Base-by-base conservation (phyloP, 2,329 filamentous ascomycete genomes). In the Colletotrichum sublineola region DNA sequence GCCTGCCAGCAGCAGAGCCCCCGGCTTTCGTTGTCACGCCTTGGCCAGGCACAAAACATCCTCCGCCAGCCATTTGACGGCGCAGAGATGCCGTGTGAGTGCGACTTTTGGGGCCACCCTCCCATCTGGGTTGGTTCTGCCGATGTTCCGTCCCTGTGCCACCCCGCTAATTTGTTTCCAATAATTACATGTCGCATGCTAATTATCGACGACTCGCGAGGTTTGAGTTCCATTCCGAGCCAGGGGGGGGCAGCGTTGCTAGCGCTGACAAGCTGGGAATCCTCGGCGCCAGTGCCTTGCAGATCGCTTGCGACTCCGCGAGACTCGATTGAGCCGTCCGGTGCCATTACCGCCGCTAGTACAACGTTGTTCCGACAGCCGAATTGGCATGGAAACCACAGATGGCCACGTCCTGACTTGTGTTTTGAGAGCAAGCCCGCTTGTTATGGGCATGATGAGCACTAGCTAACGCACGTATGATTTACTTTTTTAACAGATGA, bases 161-260 rank as follows among this genome's bases (percentile, higher is more conserved):
- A 46, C 52, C 50, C 42, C 53, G 58, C 52, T 56, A 60, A 66
- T 57, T 55, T 56, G 15, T 48, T 56, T 24, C 40, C 52, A 60
- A 64, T n/a, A 61, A 36, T 60, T 36, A 36, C 58, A 31, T 72
- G 69, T 61, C 48, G 70, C 70, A 69, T 61, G 58, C 38, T 48
- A 50, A 73, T 73, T 70, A 50, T 60, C 60, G 8, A 68, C 50
- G 55, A 62, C 66, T 72, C 55, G 12, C 52, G 46, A 60, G 55
- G 24, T 40, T 50, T 29, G 48, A 64, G 60, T 50, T 3, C 18
- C 66, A 65, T 65, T 68, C 66, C 67, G 20, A 72, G 52, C 53
- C 36, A 31, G 24, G 24, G 38, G 31, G 29, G 9, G 31, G 33
- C 53, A 53, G 69, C 65, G 58, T 68, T 55, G 33, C 70, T 73